Evolutionary conservation across 768 basidiomycete genomes (phyloP).

Genomic region (Naganishia vishniacii): DNA sequence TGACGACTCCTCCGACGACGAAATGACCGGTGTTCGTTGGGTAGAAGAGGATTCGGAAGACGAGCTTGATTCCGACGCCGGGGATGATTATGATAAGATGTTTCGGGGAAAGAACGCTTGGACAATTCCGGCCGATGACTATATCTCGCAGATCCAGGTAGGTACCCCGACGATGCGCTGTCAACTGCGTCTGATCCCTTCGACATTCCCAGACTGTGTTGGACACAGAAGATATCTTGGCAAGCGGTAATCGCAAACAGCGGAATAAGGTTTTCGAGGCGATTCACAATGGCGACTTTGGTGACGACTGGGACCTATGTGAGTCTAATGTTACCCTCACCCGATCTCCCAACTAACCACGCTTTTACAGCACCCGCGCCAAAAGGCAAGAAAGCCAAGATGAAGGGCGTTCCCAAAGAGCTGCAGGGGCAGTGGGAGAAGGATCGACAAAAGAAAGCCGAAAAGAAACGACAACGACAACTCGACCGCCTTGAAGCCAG

Average conservation of each 20-base stretch:
- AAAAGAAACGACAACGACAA: slow-evolving; percentile 61
- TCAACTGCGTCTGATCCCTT: not conserved
- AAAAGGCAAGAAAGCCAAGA: slow-evolving; percentile 52
- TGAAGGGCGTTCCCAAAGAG: slow-evolving; percentile 54
- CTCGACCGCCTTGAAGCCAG: slow-evolving; percentile 57
- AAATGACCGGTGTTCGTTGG: slow-evolving; percentile 25
- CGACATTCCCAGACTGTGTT: slow-evolving; percentile 53
- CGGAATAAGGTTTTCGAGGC: slow-evolving; percentile 60
- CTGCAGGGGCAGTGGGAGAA: slow-evolving; percentile 68
- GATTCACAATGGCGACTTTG: slow-evolving; percentile 57
- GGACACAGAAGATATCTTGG: slow-evolving; percentile 58
- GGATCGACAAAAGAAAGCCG: slow-evolving; percentile 78
- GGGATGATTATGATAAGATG: slow-evolving; percentile 33
- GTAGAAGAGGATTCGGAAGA: slow-evolving; percentile 29
- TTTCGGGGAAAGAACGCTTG: slow-evolving; percentile 47
- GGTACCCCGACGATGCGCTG: not conserved
- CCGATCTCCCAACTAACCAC: slow-evolving; percentile 7
- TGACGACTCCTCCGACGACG: slow-evolving; percentile 29
- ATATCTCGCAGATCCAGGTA: slow-evolving; percentile 43
- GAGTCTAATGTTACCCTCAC: slow-evolving; percentile 9
- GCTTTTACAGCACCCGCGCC: slow-evolving; percentile 35
- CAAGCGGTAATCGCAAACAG: slow-evolving; percentile 53
- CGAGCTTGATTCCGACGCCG: slow-evolving; percentile 46
- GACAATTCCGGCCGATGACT: slow-evolving; percentile 60
- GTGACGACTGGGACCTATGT: slow-evolving; percentile 32